Conservation (phyloP, 805 yeast species). For the Metahyphopichia silvanorum region DNA sequence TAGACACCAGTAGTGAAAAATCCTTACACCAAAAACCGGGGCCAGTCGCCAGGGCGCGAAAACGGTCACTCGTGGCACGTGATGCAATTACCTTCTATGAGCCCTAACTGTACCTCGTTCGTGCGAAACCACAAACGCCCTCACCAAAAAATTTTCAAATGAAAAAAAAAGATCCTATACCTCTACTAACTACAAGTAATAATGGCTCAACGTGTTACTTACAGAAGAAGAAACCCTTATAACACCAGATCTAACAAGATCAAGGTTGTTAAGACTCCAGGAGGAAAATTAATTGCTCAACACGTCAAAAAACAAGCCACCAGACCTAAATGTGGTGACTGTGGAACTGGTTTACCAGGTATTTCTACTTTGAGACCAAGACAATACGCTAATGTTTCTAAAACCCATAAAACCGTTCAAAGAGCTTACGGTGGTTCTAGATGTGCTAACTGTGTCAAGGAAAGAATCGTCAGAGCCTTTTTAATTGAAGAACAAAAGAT, state of each 20-base stretch:
- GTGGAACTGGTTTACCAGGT: constrained; percentile 81
- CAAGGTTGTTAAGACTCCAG: constrained; percentile 99
- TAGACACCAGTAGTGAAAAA: no score
- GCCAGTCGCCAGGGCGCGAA: no score
- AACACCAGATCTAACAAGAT: constrained; percentile 99
- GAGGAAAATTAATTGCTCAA: constrained; percentile 98
- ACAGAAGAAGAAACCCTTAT: constrained; percentile 43
- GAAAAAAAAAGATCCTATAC: background rate
- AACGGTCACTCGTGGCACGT: no score
- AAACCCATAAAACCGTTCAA: constrained; percentile 96
- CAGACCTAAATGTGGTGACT: constrained; percentile 87
- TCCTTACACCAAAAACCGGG: no score
- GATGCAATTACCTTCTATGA: no score
- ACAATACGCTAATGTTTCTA: constrained; percentile 91
- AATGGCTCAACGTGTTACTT: constrained; percentile 17
- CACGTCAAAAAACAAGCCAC: constrained; percentile 91
- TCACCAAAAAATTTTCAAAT: no score
- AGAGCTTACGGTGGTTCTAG: constrained; percentile 99
- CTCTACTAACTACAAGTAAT: background rate
- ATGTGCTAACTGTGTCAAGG: constrained; percentile 98
- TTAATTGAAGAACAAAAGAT: constrained; percentile 99
- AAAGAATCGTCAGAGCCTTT: constrained; percentile 99
- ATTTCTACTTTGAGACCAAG: constrained; percentile 97
- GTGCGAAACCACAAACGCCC: no score
- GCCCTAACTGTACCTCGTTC: no score